phyloP scores from a whole-genome alignment of 179 eudicot species.

The Gypsophila paniculata region DNA sequence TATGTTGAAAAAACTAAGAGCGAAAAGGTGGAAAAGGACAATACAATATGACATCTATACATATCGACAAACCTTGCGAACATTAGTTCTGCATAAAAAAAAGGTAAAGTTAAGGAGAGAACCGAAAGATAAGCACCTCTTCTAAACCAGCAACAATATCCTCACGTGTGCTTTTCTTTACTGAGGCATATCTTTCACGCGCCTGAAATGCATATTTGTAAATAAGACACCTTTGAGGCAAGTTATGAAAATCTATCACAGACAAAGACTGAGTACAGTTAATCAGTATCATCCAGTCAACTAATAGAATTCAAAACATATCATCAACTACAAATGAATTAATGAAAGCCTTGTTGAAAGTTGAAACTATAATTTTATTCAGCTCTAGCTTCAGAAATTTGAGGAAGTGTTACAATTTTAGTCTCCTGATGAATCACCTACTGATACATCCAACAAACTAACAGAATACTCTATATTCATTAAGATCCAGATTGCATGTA shows the following conservation, averaged over 20 bases:
- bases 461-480: too few relatives aligned
- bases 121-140: slow-evolving; percentile 50
- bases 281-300: neutral
- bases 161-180: slow-evolving; percentile 82
- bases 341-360: neutral
- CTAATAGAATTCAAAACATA: slow-evolving; percentile 4
- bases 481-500: neutral
- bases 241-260: neutral
- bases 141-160: slow-evolving; percentile 80
- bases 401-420: slow-evolving; percentile 1
- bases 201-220: slow-evolving; percentile 44
- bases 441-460: slow-evolving; percentile 6
- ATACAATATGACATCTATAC: slow-evolving; percentile 9
- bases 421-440: neutral
- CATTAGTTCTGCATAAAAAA: neutral
- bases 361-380: neutral
- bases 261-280: neutral
- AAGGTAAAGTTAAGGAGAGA: neutral
- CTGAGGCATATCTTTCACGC: slow-evolving; percentile 73
- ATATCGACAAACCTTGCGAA: neutral
- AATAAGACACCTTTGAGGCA: neutral
- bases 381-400: neutral
- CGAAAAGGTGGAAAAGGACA: neutral
- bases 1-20: neutral
- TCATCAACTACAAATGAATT: slow-evolving; percentile 5